Evolutionary conservation across 352 stramenopile genomes (phyloP), one percentile per base, ranked within the genome.

Genomic region (Pythium folliculosum): DNA sequence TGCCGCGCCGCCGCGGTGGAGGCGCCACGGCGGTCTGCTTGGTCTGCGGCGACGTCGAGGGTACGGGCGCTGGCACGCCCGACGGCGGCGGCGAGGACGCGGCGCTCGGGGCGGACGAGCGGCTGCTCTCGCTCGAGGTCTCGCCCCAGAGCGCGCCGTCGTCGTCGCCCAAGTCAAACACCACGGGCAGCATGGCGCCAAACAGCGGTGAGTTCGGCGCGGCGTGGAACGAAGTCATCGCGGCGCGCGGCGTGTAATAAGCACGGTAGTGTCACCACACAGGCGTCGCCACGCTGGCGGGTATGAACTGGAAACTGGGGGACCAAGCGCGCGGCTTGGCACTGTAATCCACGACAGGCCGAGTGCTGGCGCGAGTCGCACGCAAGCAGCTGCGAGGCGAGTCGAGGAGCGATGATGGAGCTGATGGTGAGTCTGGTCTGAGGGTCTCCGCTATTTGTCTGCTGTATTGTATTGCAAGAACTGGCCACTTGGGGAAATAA

Each of bases 111-210:
- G 53, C 19, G 38, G 61, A 60, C 60, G 60, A 54, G 60, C 22
- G 53, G n/a, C 55, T 60, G 54, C 63, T 61, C 32, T 69, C 53
- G 37, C 53, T 63, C 8, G 63, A 63, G 7, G 63, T 58, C 13
- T 65, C 63, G 25, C 37, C 49, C 25, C 60, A 70, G 23, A 63
- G 30, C 22, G 58, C 22, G 1, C n/a, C 37, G 35, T 50, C 43
- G 37, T 70, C 63, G 35, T 48, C 52, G 25, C 22, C 47, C 30
- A 62, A 57, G 40, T 48, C 52, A 25, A 62, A 56, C 40, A 53
- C 25, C 19, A 27, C 43, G 38, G 54, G 35, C 44, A 63, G 54
- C 52, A 48, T 54, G 6, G 53, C 63, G 45, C 25, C 51, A 4
- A 59, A 32, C 3, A 32, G 45, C 5, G 62, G 47, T 43, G 52